Evolutionary conservation across 345 rosid species (phyloP).

Genomic region (Rubroshorea leprosula): DNA sequence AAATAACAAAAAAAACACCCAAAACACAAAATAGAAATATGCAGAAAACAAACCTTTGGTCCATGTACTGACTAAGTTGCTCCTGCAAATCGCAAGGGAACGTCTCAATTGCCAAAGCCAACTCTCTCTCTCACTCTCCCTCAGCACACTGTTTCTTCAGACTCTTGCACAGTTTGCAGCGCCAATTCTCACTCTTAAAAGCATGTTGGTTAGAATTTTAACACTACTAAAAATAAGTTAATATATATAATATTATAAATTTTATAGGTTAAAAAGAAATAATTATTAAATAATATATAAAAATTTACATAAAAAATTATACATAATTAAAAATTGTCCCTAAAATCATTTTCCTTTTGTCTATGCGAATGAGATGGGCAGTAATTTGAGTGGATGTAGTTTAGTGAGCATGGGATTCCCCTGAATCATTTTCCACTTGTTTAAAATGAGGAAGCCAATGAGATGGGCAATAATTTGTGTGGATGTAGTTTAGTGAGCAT

Average conservation of each 20-base stretch:
- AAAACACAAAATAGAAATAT: neutral
- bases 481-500: too few species aligned
- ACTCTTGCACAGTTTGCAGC: conserved; percentile 63
- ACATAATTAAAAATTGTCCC: too few species aligned
- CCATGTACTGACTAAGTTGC: conserved; percentile 53
- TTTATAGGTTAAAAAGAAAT: too few species aligned
- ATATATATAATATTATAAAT: too few species aligned
- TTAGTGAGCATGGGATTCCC: neutral
- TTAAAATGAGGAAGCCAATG: too few species aligned
- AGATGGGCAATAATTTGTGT: too few species aligned
- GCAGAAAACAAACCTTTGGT: conserved; percentile 41
- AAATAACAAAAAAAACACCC: too few species aligned
- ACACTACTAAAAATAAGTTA: too few species aligned
- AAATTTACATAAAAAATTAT: too few species aligned
- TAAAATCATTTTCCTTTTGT: neutral
- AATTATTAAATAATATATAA: too few species aligned
- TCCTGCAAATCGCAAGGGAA: conserved; percentile 69
- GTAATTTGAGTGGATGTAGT: neutral
- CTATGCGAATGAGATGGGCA: neutral
- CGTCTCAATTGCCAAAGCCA: conserved; percentile 74
- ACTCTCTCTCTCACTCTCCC: conserved; percentile 41
- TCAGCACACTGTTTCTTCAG: conserved; percentile 52
- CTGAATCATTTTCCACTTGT: neutral
- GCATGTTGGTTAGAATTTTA: too few species aligned
- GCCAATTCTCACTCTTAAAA: conserved; percentile 74